Evolutionary conservation across 371 early-diverging fungal species (phyloP).

Genomic region (Actinomucor elegans): DNA sequence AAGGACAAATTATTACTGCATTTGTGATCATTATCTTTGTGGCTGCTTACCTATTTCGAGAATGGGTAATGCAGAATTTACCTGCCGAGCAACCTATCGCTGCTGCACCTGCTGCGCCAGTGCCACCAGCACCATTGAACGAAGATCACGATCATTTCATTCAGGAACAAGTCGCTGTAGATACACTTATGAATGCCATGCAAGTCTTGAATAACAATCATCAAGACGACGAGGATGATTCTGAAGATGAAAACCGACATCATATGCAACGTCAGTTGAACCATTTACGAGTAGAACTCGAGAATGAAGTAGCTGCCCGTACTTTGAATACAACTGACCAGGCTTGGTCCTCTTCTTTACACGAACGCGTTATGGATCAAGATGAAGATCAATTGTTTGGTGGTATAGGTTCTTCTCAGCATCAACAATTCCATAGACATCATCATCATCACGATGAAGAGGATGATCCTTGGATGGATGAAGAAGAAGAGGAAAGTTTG

Average conservation of each 20-base stretch:
- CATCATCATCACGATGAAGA: not conserved
- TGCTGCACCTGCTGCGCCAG: not conserved
- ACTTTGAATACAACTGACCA: not conserved
- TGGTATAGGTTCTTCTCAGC: not conserved
- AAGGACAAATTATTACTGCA: conserved; percentile 79
- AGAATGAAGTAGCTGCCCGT: conserved; percentile 7
- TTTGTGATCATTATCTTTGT: conserved; percentile 72
- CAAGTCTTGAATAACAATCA: conserved; percentile 18
- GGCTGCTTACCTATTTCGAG: conserved; percentile 72
- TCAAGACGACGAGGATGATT: not conserved
- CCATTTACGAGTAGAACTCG: conserved; percentile 1
- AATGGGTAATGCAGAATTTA: conserved; percentile 81
- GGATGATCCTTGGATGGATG: not conserved
- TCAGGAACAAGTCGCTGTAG: conserved; percentile 23
- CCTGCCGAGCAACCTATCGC: conserved; percentile 19
- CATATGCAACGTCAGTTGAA: conserved; percentile 6
- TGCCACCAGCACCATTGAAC: not conserved
- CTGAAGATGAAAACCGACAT: not conserved
- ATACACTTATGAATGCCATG: conserved; percentile 26
- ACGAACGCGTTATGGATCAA: not conserved
- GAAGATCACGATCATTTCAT: conserved; percentile 2
- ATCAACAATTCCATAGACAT: not conserved
- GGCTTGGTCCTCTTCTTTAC: not conserved
- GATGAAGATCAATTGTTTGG: conserved; percentile 7
- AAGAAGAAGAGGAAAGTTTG: conserved; percentile 4